Evolutionary conservation across 2,329 filamentous ascomycete species (phyloP).

Genomic region (Ascochyta clinopodiicola): DNA sequence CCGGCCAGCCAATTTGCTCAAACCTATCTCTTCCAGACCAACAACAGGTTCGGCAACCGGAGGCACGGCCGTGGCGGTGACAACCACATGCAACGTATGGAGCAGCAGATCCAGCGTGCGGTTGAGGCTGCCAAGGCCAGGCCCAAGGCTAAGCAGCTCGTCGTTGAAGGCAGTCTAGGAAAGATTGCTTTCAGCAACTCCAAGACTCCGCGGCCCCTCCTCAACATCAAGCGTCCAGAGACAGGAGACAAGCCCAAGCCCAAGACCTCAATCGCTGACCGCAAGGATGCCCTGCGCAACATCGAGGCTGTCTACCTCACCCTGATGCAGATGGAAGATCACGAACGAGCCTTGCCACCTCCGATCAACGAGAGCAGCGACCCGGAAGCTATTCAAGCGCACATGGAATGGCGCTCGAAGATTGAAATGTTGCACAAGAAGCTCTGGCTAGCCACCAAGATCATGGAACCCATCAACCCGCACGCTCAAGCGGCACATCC

Average conservation of each 20-base stretch:
- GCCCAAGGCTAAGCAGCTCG: conserved; percentile 95
- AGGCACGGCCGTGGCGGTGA: conserved; percentile 84
- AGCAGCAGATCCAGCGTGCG: conserved; percentile 96
- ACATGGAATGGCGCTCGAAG: conserved; percentile 80
- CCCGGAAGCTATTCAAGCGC: conserved; percentile 71
- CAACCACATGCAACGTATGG: conserved; percentile 98
- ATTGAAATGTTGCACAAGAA: conserved; percentile 75
- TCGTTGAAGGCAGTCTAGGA: conserved; percentile 93
- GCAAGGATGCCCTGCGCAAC: conserved; percentile 82
- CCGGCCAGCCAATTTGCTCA: conserved; percentile 96
- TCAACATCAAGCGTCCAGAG: conserved; percentile 92
- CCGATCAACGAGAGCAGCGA: conserved; percentile 69
- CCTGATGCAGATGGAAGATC: conserved; percentile 93
- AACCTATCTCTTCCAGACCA: conserved; percentile 95
- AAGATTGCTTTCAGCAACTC: conserved; percentile 99
- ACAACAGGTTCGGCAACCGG: conserved; percentile 78
- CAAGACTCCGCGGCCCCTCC: conserved; percentile 91
- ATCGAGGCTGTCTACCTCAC: conserved; percentile 89
- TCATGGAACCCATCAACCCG: conserved; percentile 83
- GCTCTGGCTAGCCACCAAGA: conserved; percentile 86
- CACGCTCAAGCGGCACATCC: conserved; percentile 74
- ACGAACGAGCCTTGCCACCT: conserved; percentile 80
- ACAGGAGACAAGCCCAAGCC: conserved; percentile 59
- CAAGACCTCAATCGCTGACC: conserved; percentile 67
- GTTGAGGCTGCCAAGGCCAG: conserved; percentile 97